Evolutionary conservation across 2,329 filamentous ascomycete species (phyloP), one percentile per base, ranked within the genome.

Genomic region (Cladosporium sp.): DNA sequence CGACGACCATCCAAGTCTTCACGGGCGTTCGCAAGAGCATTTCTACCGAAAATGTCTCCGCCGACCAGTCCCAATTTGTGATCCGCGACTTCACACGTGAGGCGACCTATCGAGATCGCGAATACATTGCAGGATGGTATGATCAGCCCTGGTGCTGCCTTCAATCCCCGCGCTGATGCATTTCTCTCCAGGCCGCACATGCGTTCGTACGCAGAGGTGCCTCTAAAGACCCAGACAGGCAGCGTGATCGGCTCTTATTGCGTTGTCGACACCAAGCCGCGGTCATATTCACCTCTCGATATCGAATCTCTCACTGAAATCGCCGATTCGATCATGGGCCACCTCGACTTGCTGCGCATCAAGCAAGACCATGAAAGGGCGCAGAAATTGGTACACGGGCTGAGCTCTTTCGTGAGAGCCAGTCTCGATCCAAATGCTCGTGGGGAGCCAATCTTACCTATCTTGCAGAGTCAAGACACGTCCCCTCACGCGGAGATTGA

Each of bases 161-260:
- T 34, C 9, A 13, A 34, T 34, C 33, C 3, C 16, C 33, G 33
- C 33, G 9, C 33, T 34, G 33, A 34, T 13, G 9, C 9, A 9
- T 34, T 9, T 34, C 33, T 34, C 9, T 13, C 9, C 16, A 43
- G 41, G 41, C 68, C 68, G 3, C 59, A 60, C 38, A 64, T 69
- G 48, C 58, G 59, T 0, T 69, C 64, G 6, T 68, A 69, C 37
- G 57, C 63, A 8, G 68, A 69, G 46, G 66, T 69, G 8, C 67
- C 67, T 3, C 56, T 70, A 8, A 57, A 61, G 19, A 68, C 63
- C 16, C 59, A 65, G 3, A 57, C 61, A 2, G 66, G 66, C 10
- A 64, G 63, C 37, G 53, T 68, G 3, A 60, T 70, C 3, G 67
- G 67, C 13, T 63, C 62, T 32, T 67, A 66, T 50, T 68, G 66